Evolutionary conservation across 345 rosid genomes (phyloP).

Genomic region (Camelina hispida): DNA sequence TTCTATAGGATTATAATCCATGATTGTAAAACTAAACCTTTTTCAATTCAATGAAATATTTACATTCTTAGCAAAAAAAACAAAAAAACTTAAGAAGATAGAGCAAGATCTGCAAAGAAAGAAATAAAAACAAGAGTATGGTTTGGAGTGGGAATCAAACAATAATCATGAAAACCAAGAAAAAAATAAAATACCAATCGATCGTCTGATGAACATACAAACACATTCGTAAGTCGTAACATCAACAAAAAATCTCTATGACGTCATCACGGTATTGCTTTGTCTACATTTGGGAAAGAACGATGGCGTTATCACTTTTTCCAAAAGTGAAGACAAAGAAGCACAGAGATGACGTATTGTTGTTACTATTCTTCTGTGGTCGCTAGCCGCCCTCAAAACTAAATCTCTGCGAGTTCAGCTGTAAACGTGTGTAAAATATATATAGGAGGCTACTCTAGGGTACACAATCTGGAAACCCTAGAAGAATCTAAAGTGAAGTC

Average conservation of each 20-base stretch:
- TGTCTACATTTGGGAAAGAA: conserved; percentile 4
- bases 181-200: too few relatives aligned
- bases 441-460: too few relatives aligned
- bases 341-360: conserved; percentile 7
- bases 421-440: background rate
- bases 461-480: too few relatives aligned
- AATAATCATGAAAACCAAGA: too few relatives aligned
- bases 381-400: background rate
- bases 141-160: too few relatives aligned
- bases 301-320: background rate
- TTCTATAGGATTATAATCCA: too few relatives aligned
- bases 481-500: too few relatives aligned
- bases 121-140: background rate
- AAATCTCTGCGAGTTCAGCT: background rate
- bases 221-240: background rate
- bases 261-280: background rate
- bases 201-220: background rate
- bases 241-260: background rate
- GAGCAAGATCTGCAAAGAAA: too few relatives aligned
- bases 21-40: too few relatives aligned
- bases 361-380: background rate
- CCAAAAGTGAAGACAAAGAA: conserved; percentile 4
- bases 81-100: too few relatives aligned
- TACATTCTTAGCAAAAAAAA: too few relatives aligned
- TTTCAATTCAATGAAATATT: too few relatives aligned